Conservation (phyloP, 208 protist species). For the Trypanosoma lewisi region DNA sequence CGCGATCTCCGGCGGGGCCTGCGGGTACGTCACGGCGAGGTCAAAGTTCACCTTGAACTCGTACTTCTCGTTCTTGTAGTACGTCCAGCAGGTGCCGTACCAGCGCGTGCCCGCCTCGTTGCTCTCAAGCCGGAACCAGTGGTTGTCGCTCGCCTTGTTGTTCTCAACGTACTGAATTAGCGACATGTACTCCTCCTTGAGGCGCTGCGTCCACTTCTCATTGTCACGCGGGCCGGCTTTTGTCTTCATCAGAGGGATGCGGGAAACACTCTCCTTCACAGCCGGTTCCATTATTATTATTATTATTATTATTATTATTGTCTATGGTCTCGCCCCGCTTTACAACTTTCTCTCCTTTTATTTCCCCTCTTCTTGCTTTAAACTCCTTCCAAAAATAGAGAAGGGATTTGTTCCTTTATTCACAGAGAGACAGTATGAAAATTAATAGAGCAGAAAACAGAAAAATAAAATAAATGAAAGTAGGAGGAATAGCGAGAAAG, state of each 20-base stretch:
- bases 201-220: slow-evolving; percentile 92
- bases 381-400: too few relatives aligned
- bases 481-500: too few relatives aligned
- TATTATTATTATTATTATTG: slow-evolving; percentile 3
- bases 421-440: too few relatives aligned
- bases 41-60: slow-evolving; percentile 98
- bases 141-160: slow-evolving; percentile 94
- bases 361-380: neutral
- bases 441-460: too few relatives aligned
- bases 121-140: slow-evolving; percentile 97
- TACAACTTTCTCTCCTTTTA: neutral
- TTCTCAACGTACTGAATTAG: slow-evolving; percentile 96
- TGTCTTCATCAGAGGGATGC: slow-evolving; percentile 94
- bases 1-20: slow-evolving; percentile 93
- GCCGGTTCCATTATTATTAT: slow-evolving; percentile 59
- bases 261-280: slow-evolving; percentile 88
- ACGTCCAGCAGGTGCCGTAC: slow-evolving; percentile 97
- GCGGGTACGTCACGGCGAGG: slow-evolving; percentile 96
- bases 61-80: slow-evolving; percentile 95
- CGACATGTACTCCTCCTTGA: slow-evolving; percentile 97
- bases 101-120: slow-evolving; percentile 94
- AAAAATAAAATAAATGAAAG: too few relatives aligned
- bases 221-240: slow-evolving; percentile 95
- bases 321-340: neutral
- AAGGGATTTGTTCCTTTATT: too few relatives aligned